A percentile compares a stretch with the other conserved stretches of the same genome.
Evolutionary conservation across 495 filamentous ascomycete species (phyloP).

Genomic region (Staphylotrichum tortipilum): DNA sequence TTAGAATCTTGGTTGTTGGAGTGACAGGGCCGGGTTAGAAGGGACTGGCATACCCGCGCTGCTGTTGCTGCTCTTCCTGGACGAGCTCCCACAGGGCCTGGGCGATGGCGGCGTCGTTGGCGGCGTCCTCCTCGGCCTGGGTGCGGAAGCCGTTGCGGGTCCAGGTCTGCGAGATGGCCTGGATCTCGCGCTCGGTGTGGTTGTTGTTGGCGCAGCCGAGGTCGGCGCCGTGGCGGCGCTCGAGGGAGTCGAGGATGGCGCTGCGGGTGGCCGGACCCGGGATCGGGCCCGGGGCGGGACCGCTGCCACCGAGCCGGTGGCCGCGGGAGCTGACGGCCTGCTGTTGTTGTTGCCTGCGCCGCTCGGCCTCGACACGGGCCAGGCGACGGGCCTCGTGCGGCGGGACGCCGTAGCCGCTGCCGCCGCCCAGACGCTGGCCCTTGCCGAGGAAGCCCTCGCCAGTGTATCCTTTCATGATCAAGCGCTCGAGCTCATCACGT

Average conservation of each 20-base stretch:
- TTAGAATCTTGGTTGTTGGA: no score
- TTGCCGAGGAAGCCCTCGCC: constrained; percentile 80
- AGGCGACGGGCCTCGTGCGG: constrained; percentile 66
- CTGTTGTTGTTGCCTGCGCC: constrained; percentile 46
- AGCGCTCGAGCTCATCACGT: constrained; percentile 70
- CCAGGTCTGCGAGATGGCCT: constrained; percentile 55
- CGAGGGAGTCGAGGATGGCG: constrained; percentile 64
- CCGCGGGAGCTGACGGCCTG: no score
- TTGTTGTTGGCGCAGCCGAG: constrained; percentile 70
- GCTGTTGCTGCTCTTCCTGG: constrained; percentile 72
- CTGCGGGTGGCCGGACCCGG: constrained; percentile 65
- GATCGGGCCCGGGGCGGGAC: constrained; percentile 43
- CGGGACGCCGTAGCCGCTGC: constrained; percentile 42
- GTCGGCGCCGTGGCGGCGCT: constrained; percentile 46
- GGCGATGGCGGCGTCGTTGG: constrained; percentile 82
- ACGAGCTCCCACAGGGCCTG: constrained; percentile 82
- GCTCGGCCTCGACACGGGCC: constrained; percentile 69
- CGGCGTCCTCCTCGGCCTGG: constrained; percentile 79
- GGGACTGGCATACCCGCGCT: constrained; percentile 50
- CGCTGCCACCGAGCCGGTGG: constrained; percentile 64
- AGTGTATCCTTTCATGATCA: constrained; percentile 74
- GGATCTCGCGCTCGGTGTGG: constrained; percentile 49
- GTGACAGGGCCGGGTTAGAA: no score
- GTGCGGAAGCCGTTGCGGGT: constrained; percentile 69
- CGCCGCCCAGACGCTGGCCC: constrained; percentile 60